Evolutionary conservation across 306 rosid genomes (phyloP), one percentile per base, ranked within the genome.

Genomic region (Citrullus amarus): DNA sequence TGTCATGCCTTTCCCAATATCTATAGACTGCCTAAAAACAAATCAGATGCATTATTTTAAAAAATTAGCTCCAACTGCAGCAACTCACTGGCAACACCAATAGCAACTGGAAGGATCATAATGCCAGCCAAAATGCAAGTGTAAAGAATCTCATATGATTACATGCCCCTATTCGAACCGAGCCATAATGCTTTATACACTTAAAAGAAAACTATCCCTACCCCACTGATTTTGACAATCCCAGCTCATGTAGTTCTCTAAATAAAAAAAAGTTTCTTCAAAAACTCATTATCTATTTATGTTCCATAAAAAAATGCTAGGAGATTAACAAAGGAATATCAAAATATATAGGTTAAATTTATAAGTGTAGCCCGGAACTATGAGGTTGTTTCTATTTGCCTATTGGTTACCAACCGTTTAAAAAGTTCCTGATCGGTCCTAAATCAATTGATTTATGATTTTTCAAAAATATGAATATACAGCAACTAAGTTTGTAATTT

Each of bases 1-100:
- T 87, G 84, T 92, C 99, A 84, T 85, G 85, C 79, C 99, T 90
- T 86, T 92, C 91, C 99, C 99, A 96, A 78, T 86, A 89, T 88
- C 99, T 84, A 85, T 83, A 92, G 79, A 96, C 85, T 61, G 79
- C 93, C 99, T 96, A 90, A 83, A 89, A 86, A 32, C 76, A 22
- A 20, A 80, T 32, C 55, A 73, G 17, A 43, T 70, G 51, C 62
- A 60, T 81, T 72, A 81, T 75, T 85, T 73, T 86, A 81, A 78
- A 61, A 56, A 6, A 0, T 8, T 18, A 55, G 12, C 15, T 3
- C 5, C 3, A 65, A 38, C 50, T 17, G 48, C 72, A 66, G 50
- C 6, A 66, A 66, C 7, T 34, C 12, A 34, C 6, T 6, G 44
- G 36, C 20, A 43, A 71, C 38, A 71, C 22, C 22, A 8, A 43